phyloP scores from a whole-genome alignment of 2,329 filamentous ascomycete species.

The Hypoxylon sp. region DNA sequence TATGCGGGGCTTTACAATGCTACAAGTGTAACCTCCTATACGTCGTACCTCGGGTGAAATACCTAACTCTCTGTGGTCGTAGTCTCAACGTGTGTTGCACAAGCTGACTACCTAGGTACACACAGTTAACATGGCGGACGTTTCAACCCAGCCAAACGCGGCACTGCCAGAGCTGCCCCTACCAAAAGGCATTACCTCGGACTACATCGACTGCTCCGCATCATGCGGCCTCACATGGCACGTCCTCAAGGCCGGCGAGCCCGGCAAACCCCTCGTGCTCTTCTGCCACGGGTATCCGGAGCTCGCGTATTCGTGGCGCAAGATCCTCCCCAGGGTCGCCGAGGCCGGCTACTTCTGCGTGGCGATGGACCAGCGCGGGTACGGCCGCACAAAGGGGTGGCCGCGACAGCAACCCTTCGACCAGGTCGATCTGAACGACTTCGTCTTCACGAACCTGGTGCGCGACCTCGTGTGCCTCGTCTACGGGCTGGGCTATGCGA shows the following conservation, averaged over 20 bases:
- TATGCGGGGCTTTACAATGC: constrained; percentile 8
- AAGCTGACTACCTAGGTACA: not conserved
- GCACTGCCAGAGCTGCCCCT: constrained; percentile 56
- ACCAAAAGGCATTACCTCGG: constrained; percentile 67
- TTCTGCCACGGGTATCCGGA: constrained; percentile 78
- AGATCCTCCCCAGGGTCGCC: constrained; percentile 72
- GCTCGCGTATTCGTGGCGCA: constrained; percentile 78
- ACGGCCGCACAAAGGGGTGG: constrained; percentile 76
- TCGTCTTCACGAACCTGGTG: constrained; percentile 71
- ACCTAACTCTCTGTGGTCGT: not conserved
- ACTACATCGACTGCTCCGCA: constrained; percentile 65
- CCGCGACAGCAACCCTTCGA: constrained; percentile 63
- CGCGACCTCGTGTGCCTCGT: constrained; percentile 74
- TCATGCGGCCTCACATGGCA: constrained; percentile 74
- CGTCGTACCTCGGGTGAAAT: not conserved
- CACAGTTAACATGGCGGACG: constrained; percentile 19
- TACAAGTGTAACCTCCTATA: not conserved
- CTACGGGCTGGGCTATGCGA: constrained; percentile 71
- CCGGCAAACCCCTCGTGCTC: constrained; percentile 68
- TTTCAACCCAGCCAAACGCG: constrained; percentile 13
- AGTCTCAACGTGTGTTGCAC: not conserved
- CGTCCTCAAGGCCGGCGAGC: constrained; percentile 67
- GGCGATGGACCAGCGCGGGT: constrained; percentile 77
- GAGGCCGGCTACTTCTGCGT: constrained; percentile 74
- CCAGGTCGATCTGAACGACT: constrained; percentile 69